Evolutionary conservation across 768 basidiomycete genomes (phyloP).

Genomic region (Phaffia australis): DNA sequence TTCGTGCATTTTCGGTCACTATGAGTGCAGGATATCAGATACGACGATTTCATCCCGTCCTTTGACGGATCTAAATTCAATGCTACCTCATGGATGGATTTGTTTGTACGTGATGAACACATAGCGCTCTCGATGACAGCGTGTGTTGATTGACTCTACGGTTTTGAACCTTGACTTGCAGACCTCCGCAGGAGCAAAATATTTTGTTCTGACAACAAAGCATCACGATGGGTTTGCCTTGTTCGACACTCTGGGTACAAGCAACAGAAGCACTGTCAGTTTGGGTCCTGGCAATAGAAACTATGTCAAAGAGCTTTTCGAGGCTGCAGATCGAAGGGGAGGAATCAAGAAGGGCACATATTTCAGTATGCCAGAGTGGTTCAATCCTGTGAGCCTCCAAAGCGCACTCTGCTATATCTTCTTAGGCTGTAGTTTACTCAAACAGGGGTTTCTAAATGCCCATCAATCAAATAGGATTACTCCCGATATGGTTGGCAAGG

Average conservation of each 20-base stretch:
- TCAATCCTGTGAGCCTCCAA: not conserved
- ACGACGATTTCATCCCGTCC: conserved; percentile 52
- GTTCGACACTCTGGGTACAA: conserved; percentile 50
- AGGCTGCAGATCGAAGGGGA: conserved; percentile 1
- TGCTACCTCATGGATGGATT: conserved; percentile 48
- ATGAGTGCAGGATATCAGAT: conserved; percentile 41
- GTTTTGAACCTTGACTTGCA: not conserved
- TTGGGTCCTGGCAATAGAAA: conserved; percentile 46
- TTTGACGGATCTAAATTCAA: conserved; percentile 50
- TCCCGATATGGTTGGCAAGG: conserved; percentile 35
- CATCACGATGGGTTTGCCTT: conserved; percentile 54
- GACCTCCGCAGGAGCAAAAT: conserved; percentile 49
- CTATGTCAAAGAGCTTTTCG: conserved; percentile 44
- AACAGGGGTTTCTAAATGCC: conserved; percentile 34
- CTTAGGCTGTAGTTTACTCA: not conserved
- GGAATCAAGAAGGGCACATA: conserved; percentile 44
- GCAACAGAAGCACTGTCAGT: conserved; percentile 45
- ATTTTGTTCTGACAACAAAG: conserved; percentile 51
- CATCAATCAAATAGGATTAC: conserved; percentile 46
- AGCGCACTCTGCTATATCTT: not conserved
- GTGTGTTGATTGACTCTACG: not conserved
- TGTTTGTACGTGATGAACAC: conserved; percentile 38
- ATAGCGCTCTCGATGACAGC: too few relatives aligned
- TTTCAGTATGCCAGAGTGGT: conserved; percentile 52
- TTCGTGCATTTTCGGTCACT: not conserved